Conservation (phyloP, 2,329 filamentous ascomycete genomes). For the Ophiostoma sp. region DNA sequence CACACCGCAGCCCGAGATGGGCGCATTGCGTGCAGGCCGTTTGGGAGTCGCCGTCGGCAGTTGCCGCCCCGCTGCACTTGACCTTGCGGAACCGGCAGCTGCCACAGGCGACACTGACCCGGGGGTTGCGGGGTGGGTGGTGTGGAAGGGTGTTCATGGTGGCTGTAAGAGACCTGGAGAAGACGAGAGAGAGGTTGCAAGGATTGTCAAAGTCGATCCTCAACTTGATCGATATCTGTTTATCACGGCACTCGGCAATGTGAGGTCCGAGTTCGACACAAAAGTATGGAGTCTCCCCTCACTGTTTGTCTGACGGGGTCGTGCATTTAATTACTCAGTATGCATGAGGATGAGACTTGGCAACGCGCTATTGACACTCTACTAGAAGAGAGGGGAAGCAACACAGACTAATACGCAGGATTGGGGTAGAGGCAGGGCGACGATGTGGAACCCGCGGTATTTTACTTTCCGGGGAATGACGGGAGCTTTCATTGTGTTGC, state of each 20-base stretch:
- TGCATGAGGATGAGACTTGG: not conserved
- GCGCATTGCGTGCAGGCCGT: slow-evolving; percentile 43
- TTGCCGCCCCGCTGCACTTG: slow-evolving; percentile 41
- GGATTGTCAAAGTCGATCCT: too few relatives aligned
- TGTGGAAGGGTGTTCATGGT: not conserved
- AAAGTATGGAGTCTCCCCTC: not conserved
- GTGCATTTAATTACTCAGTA: too few relatives aligned
- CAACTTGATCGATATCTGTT: not conserved
- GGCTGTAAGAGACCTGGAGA: not conserved
- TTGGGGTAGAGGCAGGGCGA: not conserved
- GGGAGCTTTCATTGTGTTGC: too few relatives aligned
- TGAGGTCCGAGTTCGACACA: not conserved
- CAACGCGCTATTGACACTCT: not conserved
- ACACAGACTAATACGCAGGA: not conserved
- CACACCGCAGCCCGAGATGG: slow-evolving; percentile 47
- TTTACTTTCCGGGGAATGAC: not conserved
- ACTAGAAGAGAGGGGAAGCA: not conserved
- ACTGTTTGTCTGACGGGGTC: too few relatives aligned
- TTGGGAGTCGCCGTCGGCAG: not conserved
- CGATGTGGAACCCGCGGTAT: not conserved
- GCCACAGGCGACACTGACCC: slow-evolving; percentile 24
- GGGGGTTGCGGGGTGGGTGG: not conserved
- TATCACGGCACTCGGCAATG: not conserved
- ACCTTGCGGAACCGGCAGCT: slow-evolving; percentile 31
- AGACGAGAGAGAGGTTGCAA: not conserved